Percentiles rank a stretch among this genome's conserved stretches.
Evolutionary conservation across 1,139 yeast species (phyloP).

Genomic region (Scheffersomyces segobiensis): DNA sequence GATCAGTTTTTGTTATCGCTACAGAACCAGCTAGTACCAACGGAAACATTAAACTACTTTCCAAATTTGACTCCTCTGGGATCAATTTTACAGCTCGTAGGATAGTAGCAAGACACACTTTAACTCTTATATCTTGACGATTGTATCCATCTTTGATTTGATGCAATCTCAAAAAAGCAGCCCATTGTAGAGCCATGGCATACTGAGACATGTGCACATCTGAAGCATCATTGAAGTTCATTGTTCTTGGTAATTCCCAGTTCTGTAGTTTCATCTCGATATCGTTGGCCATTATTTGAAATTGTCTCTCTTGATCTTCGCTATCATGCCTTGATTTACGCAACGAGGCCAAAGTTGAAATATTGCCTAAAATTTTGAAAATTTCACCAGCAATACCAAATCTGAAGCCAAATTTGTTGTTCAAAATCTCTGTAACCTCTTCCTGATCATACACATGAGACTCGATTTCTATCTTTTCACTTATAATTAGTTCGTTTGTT

Average conservation of each 20-base stretch:
- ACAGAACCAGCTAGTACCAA: slow-evolving; percentile 24
- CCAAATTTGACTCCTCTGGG: slow-evolving; percentile 11
- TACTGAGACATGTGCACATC: slow-evolving; percentile 12
- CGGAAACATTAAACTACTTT: slow-evolving; percentile 23
- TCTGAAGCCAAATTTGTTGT: slow-evolving; percentile 21
- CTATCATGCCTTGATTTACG: slow-evolving; percentile 12
- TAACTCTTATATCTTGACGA: slow-evolving; percentile 16
- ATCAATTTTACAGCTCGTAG: slow-evolving; percentile 16
- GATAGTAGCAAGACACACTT: slow-evolving; percentile 17
- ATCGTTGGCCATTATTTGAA: slow-evolving; percentile 17
- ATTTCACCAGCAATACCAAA: slow-evolving; percentile 23
- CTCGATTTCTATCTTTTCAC: slow-evolving; percentile 1
- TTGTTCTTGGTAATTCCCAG: slow-evolving; percentile 15
- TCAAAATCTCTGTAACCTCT: slow-evolving; percentile 16
- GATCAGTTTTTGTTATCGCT: slow-evolving; percentile 13
- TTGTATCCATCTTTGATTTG: slow-evolving; percentile 20
- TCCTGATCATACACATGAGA: slow-evolving; percentile 13
- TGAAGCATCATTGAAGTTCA: slow-evolving; percentile 7
- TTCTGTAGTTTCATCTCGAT: slow-evolving; percentile 21
- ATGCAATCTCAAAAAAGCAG: slow-evolving; percentile 20
- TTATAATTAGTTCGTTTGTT: not conserved
- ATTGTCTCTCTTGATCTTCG: slow-evolving; percentile 15
- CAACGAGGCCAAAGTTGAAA: slow-evolving; percentile 20
- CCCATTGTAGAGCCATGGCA: slow-evolving; percentile 22
- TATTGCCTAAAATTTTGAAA: slow-evolving; percentile 21